Base-by-base conservation (phyloP, 306 rosid genomes). In the Astragalus glycyphyllos region DNA sequence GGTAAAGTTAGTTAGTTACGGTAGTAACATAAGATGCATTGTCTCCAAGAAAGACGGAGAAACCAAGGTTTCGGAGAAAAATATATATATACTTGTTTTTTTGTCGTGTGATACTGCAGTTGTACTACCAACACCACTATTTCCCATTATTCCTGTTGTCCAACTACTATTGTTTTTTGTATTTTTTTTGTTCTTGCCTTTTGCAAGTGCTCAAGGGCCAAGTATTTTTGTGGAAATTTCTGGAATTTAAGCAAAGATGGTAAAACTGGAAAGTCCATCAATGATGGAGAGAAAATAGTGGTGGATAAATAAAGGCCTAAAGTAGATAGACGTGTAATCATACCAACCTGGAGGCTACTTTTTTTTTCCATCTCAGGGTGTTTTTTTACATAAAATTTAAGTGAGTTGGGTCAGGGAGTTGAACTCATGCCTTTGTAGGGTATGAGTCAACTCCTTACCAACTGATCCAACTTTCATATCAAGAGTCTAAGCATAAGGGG, bases 1-100 rank as follows among this genome's bases (percentile, higher is more conserved):
- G 82, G 67, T 58, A 65, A 81, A 75, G 85, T 71, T 81, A 75
- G 85, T 71, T 81, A 81, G 96, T 72, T 76, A 70, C 75, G 78
- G 70, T 82, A 44, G 85, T 54, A 74, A 77, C 80, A 68, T 58
- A 75, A 77, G 74, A 40, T 38, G 9, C 17, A 14, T 23, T 58
- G 8, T 41, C 96, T 89, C 96, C 99, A 84, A 85, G 80, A 91
- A 90, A 86, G 92, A 85, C 99, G 97, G 97, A 94, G 99, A 87
- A 87, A 76, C 50, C 99, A 41, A 94, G 72, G 97, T 76, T 0
- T 11, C 31, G 17, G 11, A 15, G 41, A 58, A 4, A 38, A 61
- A 12, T 12, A 40, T 40, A 40, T 6, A 6, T 40, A 40, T 40
- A 47, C 13, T 12, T 4, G 13, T 46, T 20, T 2, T 26, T 26